Percentiles rank a stretch among this genome's conserved stretches.
Evolutionary conservation across 2,329 filamentous ascomycete genomes (phyloP).

Genomic region (Trichoderma atrobrunneum): DNA sequence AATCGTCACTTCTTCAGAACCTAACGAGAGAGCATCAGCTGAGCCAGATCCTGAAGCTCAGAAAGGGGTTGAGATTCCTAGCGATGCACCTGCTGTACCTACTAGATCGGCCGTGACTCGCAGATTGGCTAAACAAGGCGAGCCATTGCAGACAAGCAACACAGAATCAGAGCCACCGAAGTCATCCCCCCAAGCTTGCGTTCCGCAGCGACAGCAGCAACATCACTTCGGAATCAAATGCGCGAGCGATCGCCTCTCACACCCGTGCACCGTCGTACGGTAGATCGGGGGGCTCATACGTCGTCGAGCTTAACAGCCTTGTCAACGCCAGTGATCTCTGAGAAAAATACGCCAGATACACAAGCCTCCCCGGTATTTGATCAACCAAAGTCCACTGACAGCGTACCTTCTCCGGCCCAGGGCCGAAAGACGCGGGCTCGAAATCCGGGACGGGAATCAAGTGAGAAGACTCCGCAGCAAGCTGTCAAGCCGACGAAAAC

Average conservation of each 20-base stretch:
- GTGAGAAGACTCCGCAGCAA: slow-evolving; percentile 31
- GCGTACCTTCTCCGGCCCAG: slow-evolving; percentile 26
- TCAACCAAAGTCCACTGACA: slow-evolving; percentile 24
- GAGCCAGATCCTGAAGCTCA: neutral
- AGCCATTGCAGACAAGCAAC: neutral
- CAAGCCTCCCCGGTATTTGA: slow-evolving; percentile 32
- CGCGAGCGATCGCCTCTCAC: slow-evolving; percentile 25
- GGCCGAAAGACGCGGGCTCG: slow-evolving; percentile 24
- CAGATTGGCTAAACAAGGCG: neutral
- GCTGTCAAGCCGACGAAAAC: slow-evolving; percentile 24
- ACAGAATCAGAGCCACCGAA: neutral
- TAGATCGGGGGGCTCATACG: slow-evolving; percentile 22
- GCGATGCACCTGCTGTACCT: neutral
- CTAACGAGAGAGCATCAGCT: neutral
- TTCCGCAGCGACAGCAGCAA: neutral
- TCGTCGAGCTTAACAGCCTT: slow-evolving; percentile 42
- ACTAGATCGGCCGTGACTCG: neutral
- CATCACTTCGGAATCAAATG: slow-evolving; percentile 15
- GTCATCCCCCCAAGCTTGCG: neutral
- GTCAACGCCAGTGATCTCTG: slow-evolving; percentile 40
- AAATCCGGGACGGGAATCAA: slow-evolving; percentile 21
- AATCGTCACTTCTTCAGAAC: neutral
- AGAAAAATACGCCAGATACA: slow-evolving; percentile 37
- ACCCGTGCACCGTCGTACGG: slow-evolving; percentile 23
- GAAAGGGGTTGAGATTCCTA: neutral